Conservation (phyloP, 139 green algal species). For the Coelastrella sp. region DNA sequence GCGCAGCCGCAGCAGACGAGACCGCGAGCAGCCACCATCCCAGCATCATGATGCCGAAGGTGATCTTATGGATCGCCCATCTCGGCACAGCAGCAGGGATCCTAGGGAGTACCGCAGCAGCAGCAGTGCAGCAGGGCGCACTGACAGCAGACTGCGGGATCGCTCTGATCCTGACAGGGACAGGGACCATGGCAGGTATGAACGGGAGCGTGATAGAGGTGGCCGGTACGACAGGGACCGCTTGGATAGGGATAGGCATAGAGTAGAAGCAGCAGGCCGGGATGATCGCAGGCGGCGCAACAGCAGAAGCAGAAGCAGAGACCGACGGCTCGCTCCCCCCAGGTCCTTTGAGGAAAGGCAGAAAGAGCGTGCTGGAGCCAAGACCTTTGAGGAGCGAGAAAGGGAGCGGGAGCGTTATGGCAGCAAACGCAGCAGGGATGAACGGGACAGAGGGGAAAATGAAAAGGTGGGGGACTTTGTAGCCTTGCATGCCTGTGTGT, state of each 20-base stretch:
- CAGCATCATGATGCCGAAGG: background rate
- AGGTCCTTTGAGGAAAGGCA: background rate
- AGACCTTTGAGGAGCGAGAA: background rate
- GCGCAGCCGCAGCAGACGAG: background rate
- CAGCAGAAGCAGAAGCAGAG: slow-evolving; percentile 33
- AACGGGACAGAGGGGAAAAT: background rate
- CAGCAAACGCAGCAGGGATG: slow-evolving; percentile 24
- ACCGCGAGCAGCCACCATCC: background rate
- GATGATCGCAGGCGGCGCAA: slow-evolving; percentile 3
- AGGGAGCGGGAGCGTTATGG: background rate
- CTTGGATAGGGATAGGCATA: background rate
- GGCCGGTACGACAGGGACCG: background rate
- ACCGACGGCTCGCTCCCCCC: background rate
- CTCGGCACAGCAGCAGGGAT: background rate
- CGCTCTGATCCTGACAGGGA: background rate
- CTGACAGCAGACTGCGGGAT: background rate
- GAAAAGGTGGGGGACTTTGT: background rate
- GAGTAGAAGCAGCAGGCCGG: background rate
- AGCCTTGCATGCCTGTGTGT: background rate
- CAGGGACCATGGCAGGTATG: background rate
- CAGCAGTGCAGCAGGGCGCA: background rate
- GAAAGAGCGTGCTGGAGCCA: background rate
- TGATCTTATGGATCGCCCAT: background rate
- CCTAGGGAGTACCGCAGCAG: background rate
- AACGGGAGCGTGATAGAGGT: background rate